A percentile compares a stretch with the other conserved stretches of the same genome.
Conservation (phyloP, 2,329 filamentous ascomycete genomes). For the Tolypocladium pustulatum region DNA sequence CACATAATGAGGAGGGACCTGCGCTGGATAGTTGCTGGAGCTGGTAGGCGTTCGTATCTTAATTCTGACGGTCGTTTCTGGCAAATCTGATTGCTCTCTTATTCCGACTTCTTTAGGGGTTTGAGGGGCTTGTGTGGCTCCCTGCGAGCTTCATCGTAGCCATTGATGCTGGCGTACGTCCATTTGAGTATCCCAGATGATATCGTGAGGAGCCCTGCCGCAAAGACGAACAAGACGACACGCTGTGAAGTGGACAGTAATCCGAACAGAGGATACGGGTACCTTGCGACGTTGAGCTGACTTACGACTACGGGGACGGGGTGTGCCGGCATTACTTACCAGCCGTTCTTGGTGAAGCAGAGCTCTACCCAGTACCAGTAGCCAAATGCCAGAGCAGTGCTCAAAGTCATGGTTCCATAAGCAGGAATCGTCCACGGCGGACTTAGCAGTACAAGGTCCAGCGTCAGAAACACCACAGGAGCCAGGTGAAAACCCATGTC, state of each 20-base stretch:
- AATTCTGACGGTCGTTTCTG: background rate
- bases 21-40: background rate
- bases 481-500: slow-evolving; percentile 58
- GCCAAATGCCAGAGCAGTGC: slow-evolving; percentile 46
- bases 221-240: slow-evolving; percentile 55
- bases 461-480: slow-evolving; percentile 51
- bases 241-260: slow-evolving; percentile 56
- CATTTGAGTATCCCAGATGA: slow-evolving; percentile 61
- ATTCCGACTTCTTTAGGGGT: slow-evolving; percentile 21
- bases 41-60: background rate
- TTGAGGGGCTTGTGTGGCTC: slow-evolving; percentile 18
- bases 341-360: slow-evolving; percentile 58
- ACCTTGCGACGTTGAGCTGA: slow-evolving; percentile 35
- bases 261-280: slow-evolving; percentile 79
- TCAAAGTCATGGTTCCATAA: slow-evolving; percentile 47
- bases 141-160: slow-evolving; percentile 27
- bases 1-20: background rate
- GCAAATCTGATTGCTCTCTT: background rate
- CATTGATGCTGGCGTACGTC: slow-evolving; percentile 59
- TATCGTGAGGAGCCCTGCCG: slow-evolving; percentile 60
- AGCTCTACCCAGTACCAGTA: slow-evolving; percentile 75
- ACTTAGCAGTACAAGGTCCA: slow-evolving; percentile 58
- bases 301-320: background rate
- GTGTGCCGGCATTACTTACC: slow-evolving; percentile 27
- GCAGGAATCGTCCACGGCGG: slow-evolving; percentile 61